Percentiles rank a stretch among this genome's conserved stretches.
Evolutionary conservation across 2,329 filamentous ascomycete genomes (phyloP).

Genomic region (Fonsecaea nubica): DNA sequence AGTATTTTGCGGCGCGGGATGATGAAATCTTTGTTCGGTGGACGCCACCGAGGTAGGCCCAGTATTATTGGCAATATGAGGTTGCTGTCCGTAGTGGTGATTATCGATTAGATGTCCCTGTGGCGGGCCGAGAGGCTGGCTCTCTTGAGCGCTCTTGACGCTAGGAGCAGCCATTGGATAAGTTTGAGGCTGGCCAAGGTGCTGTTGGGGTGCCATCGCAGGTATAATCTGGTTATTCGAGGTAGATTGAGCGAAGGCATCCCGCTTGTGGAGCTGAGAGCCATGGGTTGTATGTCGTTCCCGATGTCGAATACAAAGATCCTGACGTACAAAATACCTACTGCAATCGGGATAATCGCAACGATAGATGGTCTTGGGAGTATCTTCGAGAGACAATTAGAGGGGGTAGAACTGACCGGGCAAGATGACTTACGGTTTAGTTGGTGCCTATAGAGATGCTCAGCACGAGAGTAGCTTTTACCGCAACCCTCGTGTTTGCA

Average conservation of each 20-base stretch:
- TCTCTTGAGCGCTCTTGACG: slow-evolving; percentile 24
- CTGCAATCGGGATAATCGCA: slow-evolving; percentile 92
- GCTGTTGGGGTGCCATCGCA: slow-evolving; percentile 27
- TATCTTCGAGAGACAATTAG: slow-evolving; percentile 62
- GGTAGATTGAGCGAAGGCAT: slow-evolving; percentile 50
- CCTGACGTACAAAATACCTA: slow-evolving; percentile 89
- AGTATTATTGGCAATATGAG: slow-evolving; percentile 22
- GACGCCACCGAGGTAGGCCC: slow-evolving; percentile 29
- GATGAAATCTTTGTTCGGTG: slow-evolving; percentile 42
- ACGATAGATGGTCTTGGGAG: slow-evolving; percentile 91
- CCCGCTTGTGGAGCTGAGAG: slow-evolving; percentile 59
- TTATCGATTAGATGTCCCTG: slow-evolving; percentile 12
- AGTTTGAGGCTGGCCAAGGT: slow-evolving; percentile 34
- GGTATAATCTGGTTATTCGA: slow-evolving; percentile 32
- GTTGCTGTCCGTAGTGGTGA: slow-evolving; percentile 22
- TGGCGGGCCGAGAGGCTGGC: background rate
- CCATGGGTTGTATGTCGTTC: slow-evolving; percentile 75
- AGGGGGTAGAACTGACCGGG: background rate
- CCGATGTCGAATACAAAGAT: slow-evolving; percentile 84
- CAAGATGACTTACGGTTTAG: slow-evolving; percentile 74
- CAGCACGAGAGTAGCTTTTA: slow-evolving; percentile 94
- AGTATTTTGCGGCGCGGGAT: slow-evolving; percentile 41
- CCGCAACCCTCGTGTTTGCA: slow-evolving; percentile 87
- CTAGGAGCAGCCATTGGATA: slow-evolving; percentile 48
- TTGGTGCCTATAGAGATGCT: slow-evolving; percentile 96